Evolutionary conservation across 2,329 filamentous ascomycete species (phyloP).

Genomic region (Nemania serpens): DNA sequence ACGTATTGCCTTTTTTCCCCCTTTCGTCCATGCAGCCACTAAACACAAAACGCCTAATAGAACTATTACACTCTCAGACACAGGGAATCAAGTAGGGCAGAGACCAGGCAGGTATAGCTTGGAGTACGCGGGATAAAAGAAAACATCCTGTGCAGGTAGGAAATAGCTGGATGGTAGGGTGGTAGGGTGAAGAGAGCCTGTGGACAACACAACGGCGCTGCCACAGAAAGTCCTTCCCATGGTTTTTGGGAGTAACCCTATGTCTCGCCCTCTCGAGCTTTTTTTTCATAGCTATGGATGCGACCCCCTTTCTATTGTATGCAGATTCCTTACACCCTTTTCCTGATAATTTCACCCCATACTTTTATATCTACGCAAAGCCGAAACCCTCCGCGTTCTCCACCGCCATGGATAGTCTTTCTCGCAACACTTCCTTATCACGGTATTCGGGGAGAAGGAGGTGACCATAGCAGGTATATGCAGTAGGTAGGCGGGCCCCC

Average conservation of each 20-base stretch:
- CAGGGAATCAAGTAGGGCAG: too few species aligned
- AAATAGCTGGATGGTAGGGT: too few species aligned
- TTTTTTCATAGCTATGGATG: neutral
- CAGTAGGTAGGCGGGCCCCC: conserved; percentile 72
- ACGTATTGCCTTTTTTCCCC: too few species aligned
- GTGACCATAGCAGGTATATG: conserved; percentile 91
- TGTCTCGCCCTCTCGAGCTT: neutral
- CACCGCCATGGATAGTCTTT: conserved; percentile 82
- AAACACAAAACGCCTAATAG: too few species aligned
- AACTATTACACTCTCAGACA: too few species aligned
- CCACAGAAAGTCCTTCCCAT: neutral
- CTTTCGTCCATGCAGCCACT: too few species aligned
- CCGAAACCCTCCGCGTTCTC: conserved; percentile 91
- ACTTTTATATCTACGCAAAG: conserved; percentile 58
- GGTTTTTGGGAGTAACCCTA: neutral
- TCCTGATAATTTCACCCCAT: neutral
- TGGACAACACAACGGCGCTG: neutral
- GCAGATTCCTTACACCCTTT: conserved; percentile 1
- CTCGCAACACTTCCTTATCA: conserved; percentile 68
- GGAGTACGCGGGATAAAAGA: too few species aligned
- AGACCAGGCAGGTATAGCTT: too few species aligned
- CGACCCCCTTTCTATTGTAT: conserved; percentile 10
- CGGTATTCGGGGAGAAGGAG: conserved; percentile 83
- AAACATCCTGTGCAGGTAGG: too few species aligned
- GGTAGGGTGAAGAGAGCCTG: too few species aligned